Evolutionary conservation across 139 green algal genomes (phyloP), one percentile per base, ranked within the genome.

Genomic region (Chlamydomonas schloesseri): DNA sequence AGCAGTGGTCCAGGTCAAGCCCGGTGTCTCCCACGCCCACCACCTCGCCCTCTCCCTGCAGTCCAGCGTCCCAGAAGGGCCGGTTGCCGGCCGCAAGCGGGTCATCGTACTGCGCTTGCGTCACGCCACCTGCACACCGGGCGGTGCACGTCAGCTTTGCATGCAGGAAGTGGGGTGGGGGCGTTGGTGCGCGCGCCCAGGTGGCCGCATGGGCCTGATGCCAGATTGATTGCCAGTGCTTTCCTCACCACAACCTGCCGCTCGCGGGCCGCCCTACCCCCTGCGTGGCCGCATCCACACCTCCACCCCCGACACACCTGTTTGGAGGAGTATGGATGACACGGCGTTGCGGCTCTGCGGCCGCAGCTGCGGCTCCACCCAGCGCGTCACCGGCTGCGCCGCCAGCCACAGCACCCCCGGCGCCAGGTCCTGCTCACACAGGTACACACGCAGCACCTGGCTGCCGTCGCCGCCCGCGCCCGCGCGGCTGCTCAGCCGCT

Each of bases 21-120:
- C 71, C 71, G 0, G 71, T 78, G 47, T 78, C 71, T 8, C 71
- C 71, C 28, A 78, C 71, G 42, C 71, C 71, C 0, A 78, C 28
- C 18, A 78, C 33, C 71, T 78, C 71, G 46, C 42, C 71, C 71
- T 78, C 20, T 3, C 71, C 71, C 71, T 64, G 71, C 42, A 78
- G 71, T 4, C 71, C 71, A 3, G 71, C 71, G 26, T 18, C 37
- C 71, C 71, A 78, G 71, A 37, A 78, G 23, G 71, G 71, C 46
- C 71, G 50, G 70, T 57, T 37, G 28, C 31, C 18, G 42, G 71
- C 26, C 11, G 71, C 29, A 3, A 20, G 13, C 23, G 13, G 24
- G 47, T 78, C 23, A 14, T n/a, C 34, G 24, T 64, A 78, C 47
- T 78, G 71, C 71, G 26, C 71, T 21, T 33, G 24, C 11, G 37